These are phyloP conservation scores for Ligustrum vulgare DNA, from an alignment of 257 asterid species.

Conservation along the genomic window DNA sequence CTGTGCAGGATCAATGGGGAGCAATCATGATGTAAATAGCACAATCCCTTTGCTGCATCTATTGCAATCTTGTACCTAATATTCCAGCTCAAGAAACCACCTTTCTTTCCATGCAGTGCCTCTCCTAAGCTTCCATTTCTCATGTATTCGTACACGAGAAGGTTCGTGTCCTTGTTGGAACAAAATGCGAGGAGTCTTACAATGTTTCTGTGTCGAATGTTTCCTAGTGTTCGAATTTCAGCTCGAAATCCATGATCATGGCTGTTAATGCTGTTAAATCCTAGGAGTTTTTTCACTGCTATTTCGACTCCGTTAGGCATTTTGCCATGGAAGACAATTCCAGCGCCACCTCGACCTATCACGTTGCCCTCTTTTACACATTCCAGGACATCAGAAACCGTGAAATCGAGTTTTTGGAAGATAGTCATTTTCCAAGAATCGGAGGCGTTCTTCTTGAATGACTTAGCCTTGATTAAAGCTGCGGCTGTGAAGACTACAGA, in stretches of 20 bases:
- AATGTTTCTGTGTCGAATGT: conserved; percentile 82
- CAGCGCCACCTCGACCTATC: conserved; percentile 91
- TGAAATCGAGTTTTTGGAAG: conserved; percentile 73
- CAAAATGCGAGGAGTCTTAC: conserved; percentile 80
- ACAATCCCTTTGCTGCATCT: conserved; percentile 85
- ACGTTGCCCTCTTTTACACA: conserved; percentile 91
- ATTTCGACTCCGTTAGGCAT: conserved; percentile 75
- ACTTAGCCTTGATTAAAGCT: conserved; percentile 74
- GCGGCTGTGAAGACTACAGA: conserved; percentile 67
- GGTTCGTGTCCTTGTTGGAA: conserved; percentile 75
- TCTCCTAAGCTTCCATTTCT: conserved; percentile 94
- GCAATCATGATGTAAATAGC: conserved; percentile 92
- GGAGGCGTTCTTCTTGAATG: conserved; percentile 59
- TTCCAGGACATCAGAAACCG: conserved; percentile 67
- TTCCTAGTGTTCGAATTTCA: conserved; percentile 79
- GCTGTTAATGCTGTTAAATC: conserved; percentile 43
- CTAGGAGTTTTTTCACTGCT: conserved; percentile 81
- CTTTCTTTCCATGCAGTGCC: conserved; percentile 78
- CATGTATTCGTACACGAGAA: conserved; percentile 93
- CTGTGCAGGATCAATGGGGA: conserved; percentile 85
- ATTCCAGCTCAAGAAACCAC: conserved; percentile 73
- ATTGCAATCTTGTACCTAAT: conserved; percentile 75
- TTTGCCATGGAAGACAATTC: conserved; percentile 82
- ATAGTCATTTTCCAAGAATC: conserved; percentile 80
- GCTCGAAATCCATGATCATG: conserved; percentile 93